Evolutionary conservation across 2,329 filamentous ascomycete species (phyloP).

Genomic region (Metarhizium anisopliae): DNA sequence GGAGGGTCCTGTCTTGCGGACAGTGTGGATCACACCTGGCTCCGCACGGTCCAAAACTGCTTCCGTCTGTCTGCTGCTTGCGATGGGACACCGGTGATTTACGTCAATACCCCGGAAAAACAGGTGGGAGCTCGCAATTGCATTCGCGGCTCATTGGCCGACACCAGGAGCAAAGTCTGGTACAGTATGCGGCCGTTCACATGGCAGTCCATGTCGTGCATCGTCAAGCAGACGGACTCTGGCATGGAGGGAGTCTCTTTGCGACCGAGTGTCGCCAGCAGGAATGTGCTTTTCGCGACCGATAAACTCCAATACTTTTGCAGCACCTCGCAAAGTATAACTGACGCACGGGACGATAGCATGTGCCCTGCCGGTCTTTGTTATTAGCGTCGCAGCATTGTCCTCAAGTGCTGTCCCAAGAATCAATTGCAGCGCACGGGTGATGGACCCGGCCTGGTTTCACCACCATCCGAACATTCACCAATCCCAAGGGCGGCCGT

Average conservation of each 20-base stretch:
- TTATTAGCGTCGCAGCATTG: neutral
- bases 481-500: neutral
- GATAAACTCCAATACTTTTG: neutral
- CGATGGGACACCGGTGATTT: too few species aligned
- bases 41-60: too few species aligned
- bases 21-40: too few species aligned
- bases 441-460: neutral
- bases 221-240: too few species aligned
- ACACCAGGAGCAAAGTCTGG: neutral
- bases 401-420: neutral
- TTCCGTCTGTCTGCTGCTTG: too few species aligned
- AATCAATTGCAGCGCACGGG: neutral
- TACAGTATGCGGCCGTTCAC: neutral
- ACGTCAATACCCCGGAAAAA: too few species aligned
- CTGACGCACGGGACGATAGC: neutral
- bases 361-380: neutral
- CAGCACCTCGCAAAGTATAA: too few species aligned
- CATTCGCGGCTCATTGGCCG: too few species aligned
- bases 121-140: too few species aligned
- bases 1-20: too few species aligned
- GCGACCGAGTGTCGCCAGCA: neutral
- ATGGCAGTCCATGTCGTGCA: too few species aligned
- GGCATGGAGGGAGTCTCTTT: too few species aligned
- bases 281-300: neutral
- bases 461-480: neutral